Evolutionary conservation across 176 grass and related monocot genomes (phyloP).

Genomic region (Zoysia pacifica): DNA sequence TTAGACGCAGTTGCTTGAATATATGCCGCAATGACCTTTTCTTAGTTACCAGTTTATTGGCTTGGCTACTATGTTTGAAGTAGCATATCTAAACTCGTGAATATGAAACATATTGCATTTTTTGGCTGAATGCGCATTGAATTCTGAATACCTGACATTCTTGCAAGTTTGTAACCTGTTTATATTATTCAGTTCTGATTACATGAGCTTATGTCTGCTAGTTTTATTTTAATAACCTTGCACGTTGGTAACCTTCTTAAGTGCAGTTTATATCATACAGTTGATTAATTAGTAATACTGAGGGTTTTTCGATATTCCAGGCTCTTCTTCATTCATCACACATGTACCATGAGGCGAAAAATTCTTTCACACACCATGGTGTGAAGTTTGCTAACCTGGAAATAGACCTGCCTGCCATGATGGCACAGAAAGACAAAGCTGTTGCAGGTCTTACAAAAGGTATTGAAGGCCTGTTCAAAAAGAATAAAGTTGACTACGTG

Average conservation of each 20-base stretch:
- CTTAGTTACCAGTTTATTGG: neutral
- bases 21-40: neutral
- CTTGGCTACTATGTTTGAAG: conserved; percentile 5
- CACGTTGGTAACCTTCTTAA: neutral
- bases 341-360: conserved; percentile 84
- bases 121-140: neutral
- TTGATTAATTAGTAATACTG: neutral
- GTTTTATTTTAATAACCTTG: neutral
- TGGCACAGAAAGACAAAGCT: conserved; percentile 89
- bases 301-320: conserved; percentile 39
- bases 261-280: neutral
- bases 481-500: conserved; percentile 84
- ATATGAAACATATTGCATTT: neutral
- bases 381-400: conserved; percentile 77
- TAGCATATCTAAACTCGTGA: conserved; percentile 8
- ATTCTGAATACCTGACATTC: neutral
- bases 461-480: conserved; percentile 87
- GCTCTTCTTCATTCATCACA: conserved; percentile 82
- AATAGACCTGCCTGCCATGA: conserved; percentile 75
- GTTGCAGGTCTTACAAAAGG: conserved; percentile 76
- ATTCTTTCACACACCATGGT: conserved; percentile 69
- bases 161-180: neutral
- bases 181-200: neutral
- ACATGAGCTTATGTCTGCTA: neutral
- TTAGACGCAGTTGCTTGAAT: neutral